These are phyloP conservation scores for Zymoseptoria tritici DNA, from an alignment of 2,329 filamentous ascomycete species.

Conservation along the genomic window DNA sequence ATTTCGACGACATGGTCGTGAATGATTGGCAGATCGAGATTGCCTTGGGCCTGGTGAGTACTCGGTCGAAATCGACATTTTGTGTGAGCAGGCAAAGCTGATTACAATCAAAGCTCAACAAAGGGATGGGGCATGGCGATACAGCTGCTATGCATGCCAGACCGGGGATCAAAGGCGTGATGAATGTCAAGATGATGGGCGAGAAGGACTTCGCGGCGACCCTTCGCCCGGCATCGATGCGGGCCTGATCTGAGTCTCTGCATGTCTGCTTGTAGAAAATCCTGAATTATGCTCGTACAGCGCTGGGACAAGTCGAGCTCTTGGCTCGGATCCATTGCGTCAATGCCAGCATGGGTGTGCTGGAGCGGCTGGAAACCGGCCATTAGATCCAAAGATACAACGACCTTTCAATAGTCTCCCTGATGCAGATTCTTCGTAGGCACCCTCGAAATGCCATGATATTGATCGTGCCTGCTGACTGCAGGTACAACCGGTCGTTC, in stretches of 20 bases:
- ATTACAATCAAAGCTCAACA: background rate
- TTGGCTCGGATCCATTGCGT: too few relatives aligned
- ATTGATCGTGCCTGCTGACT: slow-evolving; percentile 39
- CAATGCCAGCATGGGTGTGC: background rate
- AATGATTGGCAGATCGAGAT: background rate
- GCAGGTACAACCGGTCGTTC: slow-evolving; percentile 11
- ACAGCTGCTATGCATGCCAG: background rate
- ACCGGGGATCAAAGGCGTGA: background rate
- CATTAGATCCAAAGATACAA: background rate
- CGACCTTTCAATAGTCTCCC: slow-evolving; percentile 1
- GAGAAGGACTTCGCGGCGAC: background rate
- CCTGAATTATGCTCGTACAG: background rate
- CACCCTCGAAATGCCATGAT: slow-evolving; percentile 25
- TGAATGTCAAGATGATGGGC: background rate
- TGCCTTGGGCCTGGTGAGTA: background rate
- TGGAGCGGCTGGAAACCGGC: too few relatives aligned
- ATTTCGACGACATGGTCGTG: background rate
- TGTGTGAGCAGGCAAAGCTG: background rate
- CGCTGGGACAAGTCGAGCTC: too few relatives aligned
- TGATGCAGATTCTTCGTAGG: slow-evolving; percentile 35
- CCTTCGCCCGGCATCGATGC: background rate
- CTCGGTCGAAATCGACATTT: background rate
- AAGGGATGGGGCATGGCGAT: background rate
- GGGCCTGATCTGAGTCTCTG: background rate
- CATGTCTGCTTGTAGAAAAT: background rate